Conservation (phyloP, 2,329 filamentous ascomycete species). For the Arthrobotrys megalospora region DNA sequence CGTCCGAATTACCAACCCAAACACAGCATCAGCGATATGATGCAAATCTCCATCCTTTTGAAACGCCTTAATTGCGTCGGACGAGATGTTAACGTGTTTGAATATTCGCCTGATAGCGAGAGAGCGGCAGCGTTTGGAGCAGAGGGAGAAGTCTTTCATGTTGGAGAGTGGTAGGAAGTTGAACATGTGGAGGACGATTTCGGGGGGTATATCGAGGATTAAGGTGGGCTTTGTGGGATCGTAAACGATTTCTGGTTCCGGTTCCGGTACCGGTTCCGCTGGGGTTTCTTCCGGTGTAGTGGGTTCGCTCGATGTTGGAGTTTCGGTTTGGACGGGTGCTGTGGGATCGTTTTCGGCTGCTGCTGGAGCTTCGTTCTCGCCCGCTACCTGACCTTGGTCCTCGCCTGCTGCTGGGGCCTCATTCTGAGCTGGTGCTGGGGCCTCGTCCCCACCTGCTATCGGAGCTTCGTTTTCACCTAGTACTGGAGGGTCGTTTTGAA, state of each 20-base stretch:
- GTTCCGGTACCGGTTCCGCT: constrained; percentile 5
- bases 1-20: constrained; percentile 6
- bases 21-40: constrained; percentile 4
- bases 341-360: neutral
- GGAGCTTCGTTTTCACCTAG: neutral
- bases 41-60: constrained; percentile 7
- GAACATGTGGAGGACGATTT: constrained; percentile 10
- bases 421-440: neutral
- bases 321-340: neutral
- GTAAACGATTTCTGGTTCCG: constrained; percentile 7
- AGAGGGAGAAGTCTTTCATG: constrained; percentile 17
- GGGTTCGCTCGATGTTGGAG: neutral
- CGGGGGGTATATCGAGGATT: constrained; percentile 9
- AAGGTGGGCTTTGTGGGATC: constrained; percentile 9
- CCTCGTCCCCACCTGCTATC: no score
- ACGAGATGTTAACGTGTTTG: neutral
- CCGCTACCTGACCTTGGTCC: neutral
- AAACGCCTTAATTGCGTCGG: constrained; percentile 8
- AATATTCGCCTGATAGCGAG: constrained; percentile 15
- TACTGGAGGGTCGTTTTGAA: neutral
- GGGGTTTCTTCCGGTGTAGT: constrained; percentile 1
- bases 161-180: constrained; percentile 10
- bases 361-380: neutral
- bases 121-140: constrained; percentile 8
- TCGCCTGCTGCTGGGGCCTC: neutral